Conservation (phyloP, 2,329 filamentous ascomycete species). For the Hypomyces perniciosus region DNA sequence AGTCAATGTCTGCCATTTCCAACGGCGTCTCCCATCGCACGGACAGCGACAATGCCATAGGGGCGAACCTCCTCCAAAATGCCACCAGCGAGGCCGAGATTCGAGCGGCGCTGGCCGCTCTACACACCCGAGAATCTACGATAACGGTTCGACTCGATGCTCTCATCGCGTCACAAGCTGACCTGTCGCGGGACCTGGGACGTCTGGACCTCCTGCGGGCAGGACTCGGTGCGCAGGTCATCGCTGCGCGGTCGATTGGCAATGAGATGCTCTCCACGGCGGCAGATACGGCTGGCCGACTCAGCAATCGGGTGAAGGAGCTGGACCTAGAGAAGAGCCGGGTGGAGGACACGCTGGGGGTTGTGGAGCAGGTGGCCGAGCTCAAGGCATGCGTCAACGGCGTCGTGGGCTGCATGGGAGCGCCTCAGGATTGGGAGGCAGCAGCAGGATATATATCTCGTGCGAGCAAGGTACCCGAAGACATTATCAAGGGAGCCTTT, state of each 20-base stretch:
- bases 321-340: conserved; percentile 88
- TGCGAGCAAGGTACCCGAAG: conserved; percentile 71
- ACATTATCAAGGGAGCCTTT: conserved; percentile 78
- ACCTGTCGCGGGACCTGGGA: conserved; percentile 78
- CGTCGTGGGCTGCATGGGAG: conserved; percentile 93
- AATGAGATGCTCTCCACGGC: conserved; percentile 87
- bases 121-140: conserved; percentile 68
- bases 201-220: conserved; percentile 86
- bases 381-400: conserved; percentile 94
- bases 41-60: conserved; percentile 25
- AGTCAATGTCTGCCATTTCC: conserved; percentile 42
- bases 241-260: conserved; percentile 75
- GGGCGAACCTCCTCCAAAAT: conserved; percentile 49
- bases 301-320: conserved; percentile 79
- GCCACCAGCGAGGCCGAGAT: conserved; percentile 74
- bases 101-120: conserved; percentile 65
- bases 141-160: conserved; percentile 70
- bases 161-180: conserved; percentile 75
- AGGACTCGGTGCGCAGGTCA: conserved; percentile 78
- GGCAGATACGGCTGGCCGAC: conserved; percentile 74
- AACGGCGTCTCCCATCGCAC: conserved; percentile 37
- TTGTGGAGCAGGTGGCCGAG: conserved; percentile 94
- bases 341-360: conserved; percentile 81
- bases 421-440: conserved; percentile 97
- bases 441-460: conserved; percentile 84